Base-by-base conservation (phyloP, 23 red algal genomes). In the Agarophyton chilense region DNA sequence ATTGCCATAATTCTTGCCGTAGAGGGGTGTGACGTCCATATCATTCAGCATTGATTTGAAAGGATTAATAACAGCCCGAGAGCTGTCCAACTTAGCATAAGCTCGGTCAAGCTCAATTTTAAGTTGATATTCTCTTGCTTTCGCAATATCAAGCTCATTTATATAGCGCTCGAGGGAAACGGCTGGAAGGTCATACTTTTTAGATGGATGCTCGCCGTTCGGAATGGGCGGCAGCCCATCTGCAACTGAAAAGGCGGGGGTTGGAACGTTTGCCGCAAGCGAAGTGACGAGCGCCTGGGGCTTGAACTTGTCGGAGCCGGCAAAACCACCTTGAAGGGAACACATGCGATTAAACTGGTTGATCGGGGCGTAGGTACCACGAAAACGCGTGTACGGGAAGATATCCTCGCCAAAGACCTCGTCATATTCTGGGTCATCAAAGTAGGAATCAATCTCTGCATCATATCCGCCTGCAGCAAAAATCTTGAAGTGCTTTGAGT, bases 381-480 rank as follows among this genome's bases (percentile, higher is more conserved):
- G 93, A 79, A 95, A 90, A 41, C 87, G 79, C 22, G 79, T 89
- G 65, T 72, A 95, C 41, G 93, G 93, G 38, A 95, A 64, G n/a
- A 52, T 52, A 52, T 95, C 93, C 0, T 81, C 81, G 22, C 93
- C 93, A 95, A 95, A 95, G 49, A 91, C 93, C 18, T 83, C 55
- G 39, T 82, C 78, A 61, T 95, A 95, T 47, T 95, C 93, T 24
- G 73, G 77, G 38, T 83, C 79, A 71, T 95, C 85, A 74, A 95
- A 90, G 78, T 91, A 95, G 13, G 85, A 90, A 60, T 95, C 93
- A 33, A 95, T 84, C 66, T 91, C 87, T 0, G 84, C 84, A 31
- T 95, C 93, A 73, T 87, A 95, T 21, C 93, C 93, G 25, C 83
- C 74, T 18, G 75, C 82, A 74, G 87, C 93, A 85, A 86, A 95